A percentile compares a stretch with the other conserved stretches of the same genome.
Conservation (phyloP, 2,329 filamentous ascomycete genomes). For the Chaetomiaceae sp. region DNA sequence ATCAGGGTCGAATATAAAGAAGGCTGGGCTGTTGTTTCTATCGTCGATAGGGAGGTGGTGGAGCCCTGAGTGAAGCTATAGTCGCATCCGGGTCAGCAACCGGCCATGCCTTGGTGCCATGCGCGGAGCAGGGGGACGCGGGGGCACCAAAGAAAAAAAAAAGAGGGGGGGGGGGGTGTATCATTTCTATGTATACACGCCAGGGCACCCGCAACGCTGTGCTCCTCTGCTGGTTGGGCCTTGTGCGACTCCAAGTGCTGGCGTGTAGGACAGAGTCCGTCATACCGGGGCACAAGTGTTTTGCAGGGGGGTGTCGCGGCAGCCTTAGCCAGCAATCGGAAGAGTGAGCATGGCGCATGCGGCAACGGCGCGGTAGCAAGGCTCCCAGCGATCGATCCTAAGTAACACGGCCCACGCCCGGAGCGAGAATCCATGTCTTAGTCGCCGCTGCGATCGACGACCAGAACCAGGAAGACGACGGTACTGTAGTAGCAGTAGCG, state of each 20-base stretch:
- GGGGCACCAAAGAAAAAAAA: neutral
- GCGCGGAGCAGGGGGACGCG: slow-evolving; percentile 11
- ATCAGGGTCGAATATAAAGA: slow-evolving; percentile 49
- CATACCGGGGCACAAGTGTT: slow-evolving; percentile 27
- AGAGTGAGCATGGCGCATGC: slow-evolving; percentile 36
- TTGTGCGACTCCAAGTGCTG: slow-evolving; percentile 19
- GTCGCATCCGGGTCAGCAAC: slow-evolving; percentile 31
- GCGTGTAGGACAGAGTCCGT: slow-evolving; percentile 15
- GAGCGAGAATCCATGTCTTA: slow-evolving; percentile 35
- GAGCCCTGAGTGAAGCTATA: slow-evolving; percentile 53
- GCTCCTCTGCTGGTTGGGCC: slow-evolving; percentile 21
- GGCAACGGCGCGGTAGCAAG: slow-evolving; percentile 32
- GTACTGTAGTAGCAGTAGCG: neutral
- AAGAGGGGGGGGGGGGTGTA: slow-evolving; percentile 5
- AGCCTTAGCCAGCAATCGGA: slow-evolving; percentile 36
- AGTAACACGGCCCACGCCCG: slow-evolving; percentile 34
- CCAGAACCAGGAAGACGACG: neutral
- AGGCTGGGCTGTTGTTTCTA: slow-evolving; percentile 48
- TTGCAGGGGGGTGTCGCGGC: slow-evolving; percentile 37
- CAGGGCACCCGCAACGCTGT: slow-evolving; percentile 21
- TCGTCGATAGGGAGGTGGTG: slow-evolving; percentile 46
- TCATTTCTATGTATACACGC: slow-evolving; percentile 12
- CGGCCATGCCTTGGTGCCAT: slow-evolving; percentile 24
- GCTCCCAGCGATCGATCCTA: slow-evolving; percentile 30
- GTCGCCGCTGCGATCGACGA: slow-evolving; percentile 10